Evolutionary conservation across 495 filamentous ascomycete genomes (phyloP), one percentile per base, ranked within the genome.

Genomic region (Glutinoglossum americanum): DNA sequence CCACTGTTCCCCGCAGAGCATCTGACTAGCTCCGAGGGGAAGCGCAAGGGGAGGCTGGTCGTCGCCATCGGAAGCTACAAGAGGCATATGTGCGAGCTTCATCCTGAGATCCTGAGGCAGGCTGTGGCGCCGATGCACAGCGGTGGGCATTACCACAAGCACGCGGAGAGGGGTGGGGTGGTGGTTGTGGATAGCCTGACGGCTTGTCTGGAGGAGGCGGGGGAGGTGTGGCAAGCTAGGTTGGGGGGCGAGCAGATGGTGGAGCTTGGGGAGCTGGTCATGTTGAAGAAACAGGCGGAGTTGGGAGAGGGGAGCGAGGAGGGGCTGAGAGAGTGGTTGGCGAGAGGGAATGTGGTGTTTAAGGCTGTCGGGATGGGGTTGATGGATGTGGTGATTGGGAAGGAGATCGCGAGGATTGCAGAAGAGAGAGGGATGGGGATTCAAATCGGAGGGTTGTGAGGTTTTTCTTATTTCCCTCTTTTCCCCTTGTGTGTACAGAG

Each of bases 11-110:
- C 83, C 1, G 71, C 74, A 0, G 70, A 73, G 48, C 73, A 74
- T 44, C 69, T 94, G 27, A 90, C 83, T 9, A 77, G 68, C 33
- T 71, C 75, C 13, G 84, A 87, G 59, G 87, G 79, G 1, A 70
- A 85, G 17, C 76, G 74, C 56, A 89, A 89, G 63, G 84, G 85
- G 1, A 69, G 89, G n/a, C 71, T 89, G 57, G 77, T 94, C 56
- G 74, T 82, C 8, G 85, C 83, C 0, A 83, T 97, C 54, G 92
- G 92, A 37, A 84, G 79, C 55, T 96, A 94, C 62, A 85, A 82
- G 60, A 73, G 80, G 17, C 72, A 87, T 56, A 97, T 97, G 92
- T 70, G 81, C 30, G 92, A 98, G 68, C 60, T 98, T 28, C 83
- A 89, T 17, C 77, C 76, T 4, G 85, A 84, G 35, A 74, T 94